Percentiles rank a stretch among this genome's conserved stretches.
Evolutionary conservation across 306 rosid genomes (phyloP).

Genomic region (Trichosanthes truncata): DNA sequence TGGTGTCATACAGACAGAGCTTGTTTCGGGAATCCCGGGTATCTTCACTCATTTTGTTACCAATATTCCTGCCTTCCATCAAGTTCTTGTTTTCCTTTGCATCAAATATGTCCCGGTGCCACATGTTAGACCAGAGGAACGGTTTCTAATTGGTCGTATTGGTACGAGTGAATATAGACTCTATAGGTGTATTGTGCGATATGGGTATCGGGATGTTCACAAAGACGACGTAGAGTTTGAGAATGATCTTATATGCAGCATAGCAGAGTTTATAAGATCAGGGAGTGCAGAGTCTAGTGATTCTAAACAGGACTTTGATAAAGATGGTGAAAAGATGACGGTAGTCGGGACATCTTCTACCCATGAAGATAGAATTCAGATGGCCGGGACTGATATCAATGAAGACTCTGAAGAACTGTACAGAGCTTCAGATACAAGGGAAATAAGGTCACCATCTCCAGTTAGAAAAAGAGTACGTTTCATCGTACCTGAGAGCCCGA

Average conservation of each 20-base stretch:
- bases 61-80: conserved; percentile 94
- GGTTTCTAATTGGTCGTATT: conserved; percentile 72
- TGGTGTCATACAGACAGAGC: conserved; percentile 74
- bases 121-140: conserved; percentile 59
- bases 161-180: conserved; percentile 64
- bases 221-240: conserved; percentile 77
- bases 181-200: conserved; percentile 77
- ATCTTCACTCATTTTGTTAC: conserved; percentile 90
- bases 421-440: conserved; percentile 32
- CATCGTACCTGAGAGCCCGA: conserved; percentile 63
- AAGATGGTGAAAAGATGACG: conserved; percentile 39
- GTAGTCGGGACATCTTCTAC: conserved; percentile 63
- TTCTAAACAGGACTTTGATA: conserved; percentile 21
- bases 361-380: conserved; percentile 31
- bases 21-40: conserved; percentile 82
- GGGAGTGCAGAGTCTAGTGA: conserved; percentile 13
- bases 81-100: conserved; percentile 87
- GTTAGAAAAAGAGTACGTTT: conserved; percentile 66
- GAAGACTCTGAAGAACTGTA: conserved; percentile 15
- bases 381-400: conserved; percentile 15
- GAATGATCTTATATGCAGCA: conserved; percentile 72
- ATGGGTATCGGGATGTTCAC: conserved; percentile 80
- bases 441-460: conserved; percentile 45
- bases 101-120: conserved; percentile 84
- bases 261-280: conserved; percentile 71